These are phyloP conservation scores for Talaromyces wortmannii DNA, from an alignment of 495 filamentous ascomycete species.

Conservation along the genomic window DNA sequence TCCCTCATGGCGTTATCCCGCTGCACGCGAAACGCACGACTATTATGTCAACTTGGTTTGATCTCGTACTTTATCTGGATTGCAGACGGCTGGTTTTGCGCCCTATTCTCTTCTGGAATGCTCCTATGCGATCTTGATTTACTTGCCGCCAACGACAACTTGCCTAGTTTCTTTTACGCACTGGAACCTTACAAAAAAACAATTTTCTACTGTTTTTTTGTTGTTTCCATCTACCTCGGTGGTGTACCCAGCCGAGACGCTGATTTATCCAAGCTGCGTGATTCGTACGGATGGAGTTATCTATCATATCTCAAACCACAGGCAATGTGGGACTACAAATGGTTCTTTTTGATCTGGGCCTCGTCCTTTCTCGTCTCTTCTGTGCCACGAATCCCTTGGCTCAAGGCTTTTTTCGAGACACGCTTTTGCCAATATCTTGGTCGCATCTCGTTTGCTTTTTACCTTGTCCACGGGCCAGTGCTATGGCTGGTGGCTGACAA, in stretches of 20 bases:
- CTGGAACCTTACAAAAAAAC: slow-evolving; percentile 29
- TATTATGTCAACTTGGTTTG: slow-evolving; percentile 29
- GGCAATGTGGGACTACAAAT: slow-evolving; percentile 21
- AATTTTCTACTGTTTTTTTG: slow-evolving; percentile 39
- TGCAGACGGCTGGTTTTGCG: slow-evolving; percentile 33
- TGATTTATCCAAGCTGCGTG: slow-evolving; percentile 10
- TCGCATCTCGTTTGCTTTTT: slow-evolving; percentile 44
- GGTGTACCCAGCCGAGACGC: slow-evolving; percentile 12
- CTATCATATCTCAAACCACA: slow-evolving; percentile 18
- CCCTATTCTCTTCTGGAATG: slow-evolving; percentile 40
- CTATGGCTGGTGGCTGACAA: slow-evolving; percentile 32
- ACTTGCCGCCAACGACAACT: slow-evolving; percentile 14
- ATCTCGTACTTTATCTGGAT: slow-evolving; percentile 28
- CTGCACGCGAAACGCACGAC: slow-evolving; percentile 23
- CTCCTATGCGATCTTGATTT: slow-evolving; percentile 35
- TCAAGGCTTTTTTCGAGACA: slow-evolving; percentile 25
- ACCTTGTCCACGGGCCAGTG: slow-evolving; percentile 49
- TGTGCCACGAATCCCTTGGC: slow-evolving; percentile 18
- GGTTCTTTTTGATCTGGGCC: slow-evolving; percentile 24
- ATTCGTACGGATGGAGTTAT: slow-evolving; percentile 17
- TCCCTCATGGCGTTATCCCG: slow-evolving; percentile 28
- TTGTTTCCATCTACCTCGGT: slow-evolving; percentile 23
- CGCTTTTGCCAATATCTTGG: slow-evolving; percentile 46
- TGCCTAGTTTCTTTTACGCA: slow-evolving; percentile 20
- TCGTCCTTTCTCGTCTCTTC: slow-evolving; percentile 30